A percentile compares a stretch with the other conserved stretches of the same genome.
Evolutionary conservation across 2,329 filamentous ascomycete genomes (phyloP).

Genomic region (Lomentospora prolificans): DNA sequence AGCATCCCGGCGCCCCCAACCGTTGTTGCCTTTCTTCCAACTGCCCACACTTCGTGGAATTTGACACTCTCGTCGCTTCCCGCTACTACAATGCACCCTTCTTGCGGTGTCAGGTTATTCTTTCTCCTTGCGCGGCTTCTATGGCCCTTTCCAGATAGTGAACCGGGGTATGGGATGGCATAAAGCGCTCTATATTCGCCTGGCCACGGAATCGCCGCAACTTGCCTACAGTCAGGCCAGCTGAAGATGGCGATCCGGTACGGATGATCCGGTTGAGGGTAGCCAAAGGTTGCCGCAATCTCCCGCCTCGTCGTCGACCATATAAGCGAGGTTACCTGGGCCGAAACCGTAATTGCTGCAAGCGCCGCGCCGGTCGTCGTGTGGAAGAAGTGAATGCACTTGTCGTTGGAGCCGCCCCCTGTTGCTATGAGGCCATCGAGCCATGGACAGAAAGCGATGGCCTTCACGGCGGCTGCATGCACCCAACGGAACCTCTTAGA

Average conservation of each 20-base stretch:
- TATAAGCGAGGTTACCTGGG: slow-evolving; percentile 86
- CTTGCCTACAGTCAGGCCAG: slow-evolving; percentile 83
- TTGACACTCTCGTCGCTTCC: slow-evolving; percentile 87
- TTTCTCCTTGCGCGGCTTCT: slow-evolving; percentile 7
- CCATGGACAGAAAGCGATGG: slow-evolving; percentile 95
- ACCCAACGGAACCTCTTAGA: slow-evolving; percentile 62
- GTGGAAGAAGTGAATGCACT: slow-evolving; percentile 93
- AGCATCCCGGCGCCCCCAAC: slow-evolving; percentile 49
- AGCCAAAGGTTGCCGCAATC: slow-evolving; percentile 89
- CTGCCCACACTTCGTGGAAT: slow-evolving; percentile 92
- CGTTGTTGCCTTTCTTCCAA: slow-evolving; percentile 44
- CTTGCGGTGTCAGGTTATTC: slow-evolving; percentile 17
- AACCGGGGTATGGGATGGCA: slow-evolving; percentile 71
- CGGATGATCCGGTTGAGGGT: slow-evolving; percentile 80
- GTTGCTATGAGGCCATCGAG: slow-evolving; percentile 78
- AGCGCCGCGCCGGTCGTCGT: slow-evolving; percentile 72
- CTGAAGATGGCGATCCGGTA: slow-evolving; percentile 86
- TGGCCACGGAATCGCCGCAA: slow-evolving; percentile 78
- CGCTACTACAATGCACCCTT: slow-evolving; percentile 73
- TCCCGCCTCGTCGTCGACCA: slow-evolving; percentile 82
- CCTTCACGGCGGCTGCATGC: slow-evolving; percentile 86
- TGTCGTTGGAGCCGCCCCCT: slow-evolving; percentile 87
- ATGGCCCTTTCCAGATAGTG: slow-evolving; percentile 21
- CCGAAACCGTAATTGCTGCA: slow-evolving; percentile 82
- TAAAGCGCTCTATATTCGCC: slow-evolving; percentile 71